These are phyloP conservation scores for Telfairia occidentalis DNA, from an alignment of 331 rosid genomes.

Conservation along the genomic window DNA sequence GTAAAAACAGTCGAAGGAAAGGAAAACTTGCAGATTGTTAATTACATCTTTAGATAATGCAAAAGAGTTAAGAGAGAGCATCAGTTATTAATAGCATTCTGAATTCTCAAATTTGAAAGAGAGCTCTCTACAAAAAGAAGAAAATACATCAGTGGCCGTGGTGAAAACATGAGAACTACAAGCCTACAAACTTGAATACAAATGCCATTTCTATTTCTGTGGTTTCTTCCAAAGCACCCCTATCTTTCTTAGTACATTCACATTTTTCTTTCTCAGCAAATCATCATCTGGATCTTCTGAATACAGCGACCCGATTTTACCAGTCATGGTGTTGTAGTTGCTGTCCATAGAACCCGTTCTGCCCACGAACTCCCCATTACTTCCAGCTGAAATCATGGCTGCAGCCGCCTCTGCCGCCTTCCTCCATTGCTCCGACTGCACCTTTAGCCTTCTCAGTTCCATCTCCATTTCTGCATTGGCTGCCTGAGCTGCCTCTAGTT, in stretches of 20 bases:
- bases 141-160: neutral
- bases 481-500: constrained; percentile 54
- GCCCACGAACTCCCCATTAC: constrained; percentile 43
- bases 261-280: constrained; percentile 75
- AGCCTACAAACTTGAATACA: neutral
- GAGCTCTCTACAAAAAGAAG: constrained; percentile 10
- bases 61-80: neutral
- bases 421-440: constrained; percentile 87
- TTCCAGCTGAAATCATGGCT: constrained; percentile 49
- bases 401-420: constrained; percentile 86
- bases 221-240: constrained; percentile 87
- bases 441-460: constrained; percentile 61
- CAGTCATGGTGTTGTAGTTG: constrained; percentile 24
- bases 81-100: constrained; percentile 12
- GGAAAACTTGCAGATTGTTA: neutral
- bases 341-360: constrained; percentile 35
- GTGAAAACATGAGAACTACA: constrained; percentile 2
- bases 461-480: constrained; percentile 56
- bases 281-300: constrained; percentile 65
- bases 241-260: constrained; percentile 66
- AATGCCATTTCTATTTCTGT: constrained; percentile 25
- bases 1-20: neutral
- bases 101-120: constrained; percentile 3
- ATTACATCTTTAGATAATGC: neutral
- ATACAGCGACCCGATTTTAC: constrained; percentile 34